Base-by-base conservation (phyloP, 2,329 filamentous ascomycete genomes). In the Xylariaceae sp. region DNA sequence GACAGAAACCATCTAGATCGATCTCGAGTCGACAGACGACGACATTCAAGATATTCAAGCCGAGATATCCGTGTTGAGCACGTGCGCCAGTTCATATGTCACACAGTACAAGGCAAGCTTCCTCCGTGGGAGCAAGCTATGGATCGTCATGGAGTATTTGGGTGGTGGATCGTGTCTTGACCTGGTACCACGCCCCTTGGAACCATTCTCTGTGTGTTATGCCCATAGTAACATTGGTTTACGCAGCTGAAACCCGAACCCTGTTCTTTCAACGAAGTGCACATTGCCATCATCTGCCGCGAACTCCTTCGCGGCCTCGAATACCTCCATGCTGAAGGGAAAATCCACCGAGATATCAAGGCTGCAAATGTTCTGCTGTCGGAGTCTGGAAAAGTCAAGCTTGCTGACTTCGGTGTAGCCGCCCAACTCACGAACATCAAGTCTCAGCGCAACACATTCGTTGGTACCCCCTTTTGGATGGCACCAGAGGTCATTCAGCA, bases 81-180 rank as follows among this genome's bases (percentile, higher is more conserved):
- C 94, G 56, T 99, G 94, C 78, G 89, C 89, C 66, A 97, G 92
- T 73, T 88, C 89, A 52, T 95, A 89, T 74, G 92, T 99, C 67
- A 97, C 94, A 13, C 90, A 96, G 73, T 99, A 99, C 81, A 95
- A 92, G 73, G 89, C 90, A 18, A 97, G 92, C 72, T 99, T 97
- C 74, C 83, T 97, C n/a, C 86, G 90, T 67, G 94, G 94, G 30
- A 89, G 92, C 73, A 99, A 97, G 77, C 79, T 99, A 79, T 99
- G 94, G 94, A 99, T 99, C 71, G 91, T 97, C 60, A 99, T 99
- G 94, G 94, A 99, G 75, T 99, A 89, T 71, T 79, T 99, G 9
- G 94, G 94, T 4, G 94, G 94, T 64, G 94, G 94, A 47, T 97
- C 94, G 15, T 97, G 94, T 73, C 81, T 97, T 65, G 94, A 99